A percentile compares a stretch with the other conserved stretches of the same genome.
Conservation (phyloP, 805 yeast genomes). For the Sugiyamaella floridensis region DNA sequence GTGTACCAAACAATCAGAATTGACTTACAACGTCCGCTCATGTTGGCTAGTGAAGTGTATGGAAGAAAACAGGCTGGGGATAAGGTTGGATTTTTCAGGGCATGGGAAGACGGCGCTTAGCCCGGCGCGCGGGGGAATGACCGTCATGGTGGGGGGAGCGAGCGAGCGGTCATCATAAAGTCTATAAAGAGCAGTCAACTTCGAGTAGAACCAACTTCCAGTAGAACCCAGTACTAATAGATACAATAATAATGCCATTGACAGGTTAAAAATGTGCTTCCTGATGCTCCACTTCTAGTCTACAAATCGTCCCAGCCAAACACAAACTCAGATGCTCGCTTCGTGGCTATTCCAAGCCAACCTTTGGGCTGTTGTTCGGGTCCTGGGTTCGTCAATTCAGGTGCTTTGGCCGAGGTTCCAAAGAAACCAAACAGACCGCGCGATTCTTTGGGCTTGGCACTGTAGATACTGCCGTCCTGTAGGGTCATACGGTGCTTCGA, state of each 20-base stretch:
- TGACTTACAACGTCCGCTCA: slow-evolving; percentile 13
- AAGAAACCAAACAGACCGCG: background rate
- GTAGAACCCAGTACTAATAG: no score
- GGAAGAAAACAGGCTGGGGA: background rate
- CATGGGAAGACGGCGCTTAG: background rate
- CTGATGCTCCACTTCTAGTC: background rate
- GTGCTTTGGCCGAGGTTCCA: background rate
- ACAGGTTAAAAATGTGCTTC: no score
- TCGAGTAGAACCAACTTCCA: no score
- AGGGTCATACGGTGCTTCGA: background rate
- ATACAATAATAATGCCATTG: no score
- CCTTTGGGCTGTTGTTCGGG: slow-evolving; percentile 13
- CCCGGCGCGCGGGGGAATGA: no score
- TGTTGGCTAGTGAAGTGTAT: background rate
- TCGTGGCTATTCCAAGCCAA: slow-evolving; percentile 30
- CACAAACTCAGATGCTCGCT: slow-evolving; percentile 39
- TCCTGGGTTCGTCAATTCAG: background rate
- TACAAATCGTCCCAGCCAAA: slow-evolving; percentile 49
- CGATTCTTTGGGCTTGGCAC: slow-evolving; percentile 13
- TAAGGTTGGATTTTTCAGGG: slow-evolving; percentile 2
- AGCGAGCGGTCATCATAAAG: no score
- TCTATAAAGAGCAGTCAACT: no score
- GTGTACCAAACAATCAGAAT: background rate
- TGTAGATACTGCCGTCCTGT: slow-evolving; percentile 24
- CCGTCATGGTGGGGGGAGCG: no score